Evolutionary conservation across 2,329 filamentous ascomycete genomes (phyloP), one percentile per base, ranked within the genome.

Genomic region (Penicillium sp.): DNA sequence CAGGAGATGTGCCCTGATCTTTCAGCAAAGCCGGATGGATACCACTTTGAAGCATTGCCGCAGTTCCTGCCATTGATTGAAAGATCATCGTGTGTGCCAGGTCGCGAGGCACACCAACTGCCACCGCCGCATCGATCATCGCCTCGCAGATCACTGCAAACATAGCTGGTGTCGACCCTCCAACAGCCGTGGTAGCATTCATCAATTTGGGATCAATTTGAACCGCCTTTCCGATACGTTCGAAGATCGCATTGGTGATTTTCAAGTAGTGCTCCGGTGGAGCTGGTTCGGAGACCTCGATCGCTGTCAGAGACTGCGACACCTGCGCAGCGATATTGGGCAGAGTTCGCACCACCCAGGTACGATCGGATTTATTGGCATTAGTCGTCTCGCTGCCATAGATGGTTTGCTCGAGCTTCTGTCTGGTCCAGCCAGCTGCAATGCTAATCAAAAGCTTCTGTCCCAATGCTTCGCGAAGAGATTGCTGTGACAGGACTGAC

Each of bases 41-140:
- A 13, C 83, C 83, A 49, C 75, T 76, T 49, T 84, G 73, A 23
- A 88, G 77, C 70, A 88, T 70, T 0, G 77, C 81, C 7, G 83
- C 80, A 0, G 83, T 83, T 3, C 85, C 85, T 55, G 79, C 75
- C 79, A 87, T 83, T 0, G 81, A 82, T 73, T 87, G 85, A 6
- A 83, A 81, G 49, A 84, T 82, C 83, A 87, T 86, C 6, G 80
- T 64, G 61, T 85, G 81, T 2, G 84, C 83, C 63, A 86, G 79
- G 2, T 81, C 80, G 16, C 83, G 69, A 1, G 83, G 84, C 16
- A 87, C 63, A 1, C 85, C 85, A 76, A 86, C 86, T 0, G 84
- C 84, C 2, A 87, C 83, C 2, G 79, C 84, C 0, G 84, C 85
- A 63, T 87, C 84, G 2, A 83, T 81, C 54, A 86, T 74, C 0